Percentiles rank a stretch among this genome's conserved stretches.
Evolutionary conservation across 768 basidiomycete species (phyloP).

Genomic region (Steccherinum ochraceum): DNA sequence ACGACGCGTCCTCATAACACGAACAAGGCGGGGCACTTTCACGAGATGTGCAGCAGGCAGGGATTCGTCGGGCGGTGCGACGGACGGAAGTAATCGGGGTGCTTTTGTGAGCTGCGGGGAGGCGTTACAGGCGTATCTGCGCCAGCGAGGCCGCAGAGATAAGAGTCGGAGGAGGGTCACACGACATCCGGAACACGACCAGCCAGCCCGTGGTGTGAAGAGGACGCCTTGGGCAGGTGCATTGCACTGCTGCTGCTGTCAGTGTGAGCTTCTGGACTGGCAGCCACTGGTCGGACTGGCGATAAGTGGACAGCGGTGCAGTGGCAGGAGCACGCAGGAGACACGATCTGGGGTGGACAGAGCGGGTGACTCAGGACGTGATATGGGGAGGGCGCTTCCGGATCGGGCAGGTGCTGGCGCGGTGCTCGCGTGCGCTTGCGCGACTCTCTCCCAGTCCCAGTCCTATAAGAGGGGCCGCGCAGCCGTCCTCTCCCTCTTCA

Average conservation of each 20-base stretch:
- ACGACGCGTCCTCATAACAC: no score
- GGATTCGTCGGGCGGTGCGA: no score
- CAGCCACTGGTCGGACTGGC: no score
- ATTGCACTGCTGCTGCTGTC: no score
- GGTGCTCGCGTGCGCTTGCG: neutral
- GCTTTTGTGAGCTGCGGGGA: no score
- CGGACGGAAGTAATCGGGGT: no score
- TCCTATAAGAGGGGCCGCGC: neutral
- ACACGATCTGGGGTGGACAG: neutral
- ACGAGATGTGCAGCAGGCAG: no score
- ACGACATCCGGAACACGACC: neutral
- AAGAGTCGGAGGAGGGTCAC: neutral
- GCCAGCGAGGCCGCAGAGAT: neutral
- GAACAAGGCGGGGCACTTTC: no score
- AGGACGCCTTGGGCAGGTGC: no score
- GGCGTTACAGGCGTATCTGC: no score
- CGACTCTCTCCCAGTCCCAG: neutral
- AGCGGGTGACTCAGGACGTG: neutral
- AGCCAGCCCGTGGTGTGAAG: neutral
- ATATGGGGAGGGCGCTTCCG: neutral
- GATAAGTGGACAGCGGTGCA: no score
- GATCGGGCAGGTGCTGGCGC: neutral
- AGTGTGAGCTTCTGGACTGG: no score
- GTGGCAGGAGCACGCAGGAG: neutral
- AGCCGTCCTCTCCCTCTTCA: neutral